Base-by-base conservation (phyloP, 768 basidiomycete species). In the Collybia sordida region DNA sequence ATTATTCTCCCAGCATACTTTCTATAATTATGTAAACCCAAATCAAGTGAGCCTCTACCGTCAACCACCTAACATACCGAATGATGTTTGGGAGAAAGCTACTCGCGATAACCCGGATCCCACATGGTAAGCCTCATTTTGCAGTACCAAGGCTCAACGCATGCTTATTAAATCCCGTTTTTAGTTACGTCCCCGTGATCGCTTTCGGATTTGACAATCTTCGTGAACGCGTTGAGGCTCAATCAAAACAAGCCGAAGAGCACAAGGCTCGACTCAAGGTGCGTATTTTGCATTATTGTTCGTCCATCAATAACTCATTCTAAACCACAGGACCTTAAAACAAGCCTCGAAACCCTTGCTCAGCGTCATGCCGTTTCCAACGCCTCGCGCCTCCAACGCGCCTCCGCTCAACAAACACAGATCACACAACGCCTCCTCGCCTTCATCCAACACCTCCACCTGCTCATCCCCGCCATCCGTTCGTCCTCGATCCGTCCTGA, bases 21-120 rank as follows among this genome's bases (percentile, higher is more conserved):
- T 94, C 57, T 93, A 94, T 64, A 93, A 93, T 58, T 70, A 90
- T 12, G 89, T 93, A 3, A 83, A 88, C 57, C 88, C 89, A 0
- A 72, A 70, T 4, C 75, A 85, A 56, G 81, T 88, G 2, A 73
- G 70, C 22, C 56, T 83, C 45, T 94, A 89, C 54, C 83, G 79
- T 6, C 82, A 88, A 14, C 91, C 92, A 11, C 64, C 74, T 12
- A 90, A 90, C 57, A 83, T 84, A 11, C 78, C 79, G 4, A 85
- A 89, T 41, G 88, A 91, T 7, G 58, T 85, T 38, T 93, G 91
- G 91, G 80, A 87, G 59, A 86, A 86, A 61, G 91, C 91, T 6
- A 70, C 82, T 1, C 72, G 80, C 43, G 90, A 92, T 61, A 93
- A 93, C 56, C 92, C 92, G 0, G 88, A 93, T 69, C 79, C 88